A percentile compares a stretch with the other conserved stretches of the same genome.
Conservation (phyloP, 2,329 filamentous ascomycete genomes). For the Nothopassalora personata region DNA sequence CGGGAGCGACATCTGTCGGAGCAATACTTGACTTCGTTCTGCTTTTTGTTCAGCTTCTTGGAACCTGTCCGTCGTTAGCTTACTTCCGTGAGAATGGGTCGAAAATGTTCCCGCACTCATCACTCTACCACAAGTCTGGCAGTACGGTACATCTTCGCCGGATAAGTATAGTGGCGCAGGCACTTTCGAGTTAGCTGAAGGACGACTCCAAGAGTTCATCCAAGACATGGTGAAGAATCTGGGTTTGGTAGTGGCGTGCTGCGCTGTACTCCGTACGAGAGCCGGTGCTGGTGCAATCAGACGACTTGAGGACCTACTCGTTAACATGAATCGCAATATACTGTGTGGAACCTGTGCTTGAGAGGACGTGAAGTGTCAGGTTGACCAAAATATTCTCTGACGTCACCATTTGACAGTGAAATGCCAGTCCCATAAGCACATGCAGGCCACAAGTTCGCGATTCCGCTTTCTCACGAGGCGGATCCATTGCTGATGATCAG, state of each 20-base stretch:
- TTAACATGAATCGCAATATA: neutral
- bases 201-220: constrained; percentile 42
- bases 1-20: constrained; percentile 50
- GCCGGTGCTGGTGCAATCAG: neutral
- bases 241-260: neutral
- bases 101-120: constrained; percentile 37
- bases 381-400: neutral
- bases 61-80: constrained; percentile 5
- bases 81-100: neutral
- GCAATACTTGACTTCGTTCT: constrained; percentile 50
- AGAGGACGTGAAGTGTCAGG: neutral
- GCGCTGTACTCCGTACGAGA: neutral
- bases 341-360: neutral
- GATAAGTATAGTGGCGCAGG: constrained; percentile 45
- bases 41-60: constrained; percentile 26
- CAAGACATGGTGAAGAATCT: constrained; percentile 38
- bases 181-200: constrained; percentile 21
- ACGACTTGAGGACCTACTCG: neutral
- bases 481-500: neutral
- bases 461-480: neutral
- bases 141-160: constrained; percentile 49
- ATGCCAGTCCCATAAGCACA: neutral
- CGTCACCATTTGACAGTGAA: neutral
- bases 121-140: constrained; percentile 53
- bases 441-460: neutral